phyloP scores from a whole-genome alignment of 306 rosid species.

The Acacia acuminata region DNA sequence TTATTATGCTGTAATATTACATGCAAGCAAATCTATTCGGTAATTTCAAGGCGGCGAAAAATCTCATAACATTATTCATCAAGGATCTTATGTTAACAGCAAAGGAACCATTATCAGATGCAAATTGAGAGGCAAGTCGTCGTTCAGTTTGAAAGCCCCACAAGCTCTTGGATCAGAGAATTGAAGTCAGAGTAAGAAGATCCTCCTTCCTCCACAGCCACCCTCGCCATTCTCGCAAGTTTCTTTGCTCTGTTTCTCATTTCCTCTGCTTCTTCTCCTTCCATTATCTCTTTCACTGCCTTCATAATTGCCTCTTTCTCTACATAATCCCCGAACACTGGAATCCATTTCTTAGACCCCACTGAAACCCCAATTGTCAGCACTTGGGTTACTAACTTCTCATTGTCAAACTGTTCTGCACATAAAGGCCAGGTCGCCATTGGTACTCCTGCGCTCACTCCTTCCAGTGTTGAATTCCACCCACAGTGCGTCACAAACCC shows the following conservation, averaged over 20 bases:
- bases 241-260: constrained; percentile 25
- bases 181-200: constrained; percentile 16
- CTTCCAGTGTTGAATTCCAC: constrained; percentile 51
- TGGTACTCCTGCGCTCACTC: constrained; percentile 39
- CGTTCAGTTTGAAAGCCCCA: neutral
- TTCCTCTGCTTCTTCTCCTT: constrained; percentile 31
- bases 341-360: constrained; percentile 25
- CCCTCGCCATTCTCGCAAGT: constrained; percentile 26
- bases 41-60: no score
- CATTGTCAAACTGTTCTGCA: constrained; percentile 48
- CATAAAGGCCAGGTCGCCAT: constrained; percentile 50
- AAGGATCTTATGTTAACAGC: no score
- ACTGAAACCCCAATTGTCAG: constrained; percentile 41
- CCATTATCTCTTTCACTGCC: constrained; percentile 24
- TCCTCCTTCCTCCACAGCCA: constrained; percentile 32
- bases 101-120: neutral
- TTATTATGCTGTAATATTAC: no score
- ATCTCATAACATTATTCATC: no score
- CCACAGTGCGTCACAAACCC: constrained; percentile 58
- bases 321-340: neutral
- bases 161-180: neutral
- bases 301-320: constrained; percentile 3
- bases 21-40: no score
- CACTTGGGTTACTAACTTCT: constrained; percentile 34
- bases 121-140: neutral